Evolutionary conservation across 805 yeast species (phyloP), one percentile per base, ranked within the genome.

Genomic region (Wickerhamiella spandovensis): DNA sequence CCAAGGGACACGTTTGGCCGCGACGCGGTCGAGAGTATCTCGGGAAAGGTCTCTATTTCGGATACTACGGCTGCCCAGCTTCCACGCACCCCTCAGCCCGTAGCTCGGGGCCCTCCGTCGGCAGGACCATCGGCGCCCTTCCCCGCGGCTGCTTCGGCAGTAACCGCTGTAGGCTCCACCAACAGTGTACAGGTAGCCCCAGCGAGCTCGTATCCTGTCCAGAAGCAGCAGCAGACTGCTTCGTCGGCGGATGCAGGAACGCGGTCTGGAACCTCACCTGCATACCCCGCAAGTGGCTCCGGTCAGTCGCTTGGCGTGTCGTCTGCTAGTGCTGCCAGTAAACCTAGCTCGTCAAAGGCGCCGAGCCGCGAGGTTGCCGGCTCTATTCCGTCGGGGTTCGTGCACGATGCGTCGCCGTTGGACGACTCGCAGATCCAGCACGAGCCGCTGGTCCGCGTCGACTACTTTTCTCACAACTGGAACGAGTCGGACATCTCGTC

Each of bases 381-480:
- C 18, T 15, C 17, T 8, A 35, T 15, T 17, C 39, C 39, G 20
- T 7, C 20, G 7, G 39, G 39, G 20, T 17, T n/a, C 13, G 39
- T 35, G 20, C 39, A 35, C 39, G 39, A 35, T 35, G 39, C 45
- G 28, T 43, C 45, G 21, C 45, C 45, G 18, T 20, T 43, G 21
- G 64, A 60, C 49, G 64, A 60, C 47, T 48, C 53, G 10, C 48
- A 50, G 18, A 44, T 89, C 37, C 76, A 76, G 48, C 77, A 78
- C 57, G 92, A 84, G 60, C 96, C 97, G 4, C 77, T 84, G 47
- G 76, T 82, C 49, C 97, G 89, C 62, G 98, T 92, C 8, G 99
- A 92, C 69, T 92, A 92, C 66, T 72, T 92, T 48, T 84, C 95
- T 4, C 96, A 92, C 64, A 75, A 92, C 64, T 92, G 99, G 99